phyloP scores from a whole-genome alignment of 306 rosid species.

The Lupinus albus region DNA sequence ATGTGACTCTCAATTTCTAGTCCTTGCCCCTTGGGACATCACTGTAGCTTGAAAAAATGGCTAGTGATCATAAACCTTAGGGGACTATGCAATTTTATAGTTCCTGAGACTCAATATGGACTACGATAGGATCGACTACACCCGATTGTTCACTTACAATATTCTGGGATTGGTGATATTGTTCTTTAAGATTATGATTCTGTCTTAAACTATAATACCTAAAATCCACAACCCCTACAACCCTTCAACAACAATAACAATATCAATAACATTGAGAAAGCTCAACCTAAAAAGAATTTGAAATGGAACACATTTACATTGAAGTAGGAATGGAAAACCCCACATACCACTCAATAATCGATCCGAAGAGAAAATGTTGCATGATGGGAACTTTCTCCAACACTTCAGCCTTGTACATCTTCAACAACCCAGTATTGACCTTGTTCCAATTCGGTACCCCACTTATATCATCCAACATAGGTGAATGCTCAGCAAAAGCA shows the following conservation, averaged over 20 bases:
- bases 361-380: slow-evolving; percentile 98
- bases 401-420: slow-evolving; percentile 97
- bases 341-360: slow-evolving; percentile 77
- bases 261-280: not conserved
- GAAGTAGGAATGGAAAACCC: not conserved
- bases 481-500: slow-evolving; percentile 91
- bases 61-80: slow-evolving; percentile 1
- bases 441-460: slow-evolving; percentile 95
- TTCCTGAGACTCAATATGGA: not conserved
- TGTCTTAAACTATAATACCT: slow-evolving; percentile 14
- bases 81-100: not conserved
- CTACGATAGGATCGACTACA: not conserved
- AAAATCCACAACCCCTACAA: not conserved
- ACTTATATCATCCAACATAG: slow-evolving; percentile 94
- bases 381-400: slow-evolving; percentile 97
- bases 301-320: not conserved
- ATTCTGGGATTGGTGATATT: not conserved
- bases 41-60: slow-evolving; percentile 16
- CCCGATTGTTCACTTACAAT: not conserved
- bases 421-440: slow-evolving; percentile 87
- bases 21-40: not conserved
- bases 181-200: not conserved
- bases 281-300: not conserved
- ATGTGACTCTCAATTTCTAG: not conserved
- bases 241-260: not conserved